A percentile compares a stretch with the other conserved stretches of the same genome.
These are phyloP conservation scores for Phoenix dactylifera DNA, from an alignment of 176 grass and related monocot species.

Conservation along the genomic window DNA sequence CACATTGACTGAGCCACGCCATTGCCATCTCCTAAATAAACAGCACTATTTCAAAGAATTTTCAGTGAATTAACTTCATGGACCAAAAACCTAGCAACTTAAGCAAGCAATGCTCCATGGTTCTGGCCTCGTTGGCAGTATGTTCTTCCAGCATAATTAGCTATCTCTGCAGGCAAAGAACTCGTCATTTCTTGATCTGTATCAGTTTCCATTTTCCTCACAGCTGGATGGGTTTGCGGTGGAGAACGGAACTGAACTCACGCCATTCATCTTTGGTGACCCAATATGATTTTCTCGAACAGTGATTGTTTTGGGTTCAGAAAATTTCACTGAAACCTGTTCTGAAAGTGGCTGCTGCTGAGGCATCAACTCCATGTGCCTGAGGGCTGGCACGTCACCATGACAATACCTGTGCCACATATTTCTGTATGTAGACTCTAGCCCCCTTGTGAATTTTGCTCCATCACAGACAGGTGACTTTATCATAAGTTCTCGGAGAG, in stretches of 20 bases:
- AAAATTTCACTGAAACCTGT: slow-evolving; percentile 22
- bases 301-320: slow-evolving; percentile 29
- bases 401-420: slow-evolving; percentile 89
- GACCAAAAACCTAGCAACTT: no score
- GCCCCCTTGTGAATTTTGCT: slow-evolving; percentile 48
- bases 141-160: no score
- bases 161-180: not conserved
- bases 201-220: slow-evolving; percentile 32
- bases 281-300: slow-evolving; percentile 13
- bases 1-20: no score
- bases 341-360: slow-evolving; percentile 27
- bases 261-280: slow-evolving; percentile 27
- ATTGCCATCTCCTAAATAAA: no score
- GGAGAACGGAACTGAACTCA: slow-evolving; percentile 3
- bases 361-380: slow-evolving; percentile 38
- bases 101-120: no score
- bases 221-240: slow-evolving; percentile 8
- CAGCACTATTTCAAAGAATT: no score
- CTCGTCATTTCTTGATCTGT: not conserved
- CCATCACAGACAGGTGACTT: slow-evolving; percentile 84
- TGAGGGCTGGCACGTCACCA: slow-evolving; percentile 58
- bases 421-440: slow-evolving; percentile 81
- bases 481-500: slow-evolving; percentile 69
- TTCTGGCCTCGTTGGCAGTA: no score
- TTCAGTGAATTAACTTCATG: no score